phyloP scores from a whole-genome alignment of 495 filamentous ascomycete species.

The Podospora fimiseda region DNA sequence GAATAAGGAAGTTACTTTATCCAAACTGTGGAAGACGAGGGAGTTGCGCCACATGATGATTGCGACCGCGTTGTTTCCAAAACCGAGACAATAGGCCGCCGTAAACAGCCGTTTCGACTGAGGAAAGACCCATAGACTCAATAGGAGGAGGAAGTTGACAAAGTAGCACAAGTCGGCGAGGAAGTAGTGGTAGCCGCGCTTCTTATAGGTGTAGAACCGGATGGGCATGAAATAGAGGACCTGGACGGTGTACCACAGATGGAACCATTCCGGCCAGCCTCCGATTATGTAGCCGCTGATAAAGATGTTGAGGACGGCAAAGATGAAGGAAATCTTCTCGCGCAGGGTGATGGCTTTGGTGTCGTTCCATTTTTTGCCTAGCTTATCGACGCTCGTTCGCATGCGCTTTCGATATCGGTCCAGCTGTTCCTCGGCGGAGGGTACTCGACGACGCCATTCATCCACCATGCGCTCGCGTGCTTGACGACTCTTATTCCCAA shows the following conservation, averaged over 20 bases:
- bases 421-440: conserved; percentile 84
- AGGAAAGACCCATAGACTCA: conserved; percentile 87
- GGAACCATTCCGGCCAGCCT: conserved; percentile 76
- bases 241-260: conserved; percentile 84
- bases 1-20: conserved; percentile 93
- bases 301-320: conserved; percentile 93
- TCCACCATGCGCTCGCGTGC: conserved; percentile 70
- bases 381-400: conserved; percentile 76
- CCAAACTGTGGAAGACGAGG: conserved; percentile 93
- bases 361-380: conserved; percentile 81
- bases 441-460: conserved; percentile 76
- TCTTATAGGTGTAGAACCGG: conserved; percentile 82
- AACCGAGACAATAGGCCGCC: conserved; percentile 84
- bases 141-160: conserved; percentile 78
- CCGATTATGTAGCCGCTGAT: conserved; percentile 92
- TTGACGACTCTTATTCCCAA: conserved; percentile 44
- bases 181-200: conserved; percentile 93
- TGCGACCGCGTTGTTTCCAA: conserved; percentile 93
- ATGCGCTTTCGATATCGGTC: conserved; percentile 85
- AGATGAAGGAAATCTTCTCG: conserved; percentile 95
- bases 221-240: conserved; percentile 94
- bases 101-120: conserved; percentile 88
- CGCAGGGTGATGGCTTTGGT: conserved; percentile 78
- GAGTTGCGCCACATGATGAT: conserved; percentile 99
- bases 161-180: conserved; percentile 97